Evolutionary conservation across 202 grass and related monocot genomes (phyloP), one percentile per base, ranked within the genome.

Genomic region (Schoenoplectus tabernaemontani): DNA sequence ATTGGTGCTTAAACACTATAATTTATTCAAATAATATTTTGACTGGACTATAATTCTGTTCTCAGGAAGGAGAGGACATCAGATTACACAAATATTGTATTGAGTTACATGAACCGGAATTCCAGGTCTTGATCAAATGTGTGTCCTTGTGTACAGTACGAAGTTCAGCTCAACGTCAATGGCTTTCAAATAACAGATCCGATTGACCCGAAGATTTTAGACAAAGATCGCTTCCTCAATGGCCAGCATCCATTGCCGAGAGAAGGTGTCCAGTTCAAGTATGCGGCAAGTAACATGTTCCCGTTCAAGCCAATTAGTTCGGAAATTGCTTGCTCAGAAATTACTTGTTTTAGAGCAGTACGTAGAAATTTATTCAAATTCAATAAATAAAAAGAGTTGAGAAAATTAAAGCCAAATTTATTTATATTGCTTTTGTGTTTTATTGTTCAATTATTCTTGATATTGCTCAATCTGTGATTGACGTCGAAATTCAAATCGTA

Each of bases 1-100:
- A 59, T 83, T 67, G 59, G 30, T 80, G 28, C 7, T 70, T 78
- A 26, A 83, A 57, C 32, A 72, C 57, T n/a, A 41, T 77, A 5
- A 53, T 33, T 50, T 32, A 53, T 53, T 44, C 22, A 17, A 73
- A 73, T 34, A 51, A 51, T 33, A 13, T 44, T 46, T 32, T 59
- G 28, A 26, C 76, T 26, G 89, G 44, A 79, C 63, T 11, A 79
- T 85, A 65, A 83, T 57, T 64, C 54, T 75, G 72, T 87, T 87
- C 87, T 83, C 87, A 97, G 91, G 83, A 91, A 90, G 42, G 95
- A 94, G 89, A 94, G 95, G 86, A 64, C 81, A 74, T 89, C 84
- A 74, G 95, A 97, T 92, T 93, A 90, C 80, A 81, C 93, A 82
- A 92, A 90, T 64, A 91, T 81, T 74, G 89, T 75, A 92, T 86